phyloP scores from a whole-genome alignment of 139 green algal genomes.

The Coelastrella sp. region DNA sequence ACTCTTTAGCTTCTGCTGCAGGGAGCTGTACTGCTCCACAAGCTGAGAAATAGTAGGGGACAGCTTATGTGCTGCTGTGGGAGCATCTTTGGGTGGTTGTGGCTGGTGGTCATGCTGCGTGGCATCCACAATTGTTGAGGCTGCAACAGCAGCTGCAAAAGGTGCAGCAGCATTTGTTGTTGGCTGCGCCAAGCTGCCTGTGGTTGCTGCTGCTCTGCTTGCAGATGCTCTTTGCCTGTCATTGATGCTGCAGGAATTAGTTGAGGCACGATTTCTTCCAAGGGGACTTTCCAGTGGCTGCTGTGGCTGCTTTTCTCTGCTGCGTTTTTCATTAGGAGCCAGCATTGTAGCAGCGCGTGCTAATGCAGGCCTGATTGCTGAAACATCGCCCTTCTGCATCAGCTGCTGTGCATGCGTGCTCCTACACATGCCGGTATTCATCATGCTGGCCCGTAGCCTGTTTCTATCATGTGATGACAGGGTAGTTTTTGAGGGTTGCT shows the following conservation, averaged over 20 bases:
- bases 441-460: too few species aligned
- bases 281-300: too few species aligned
- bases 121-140: background rate
- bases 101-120: background rate
- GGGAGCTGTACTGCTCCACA: background rate
- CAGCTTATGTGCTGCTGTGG: background rate
- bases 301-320: too few species aligned
- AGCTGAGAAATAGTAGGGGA: background rate
- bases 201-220: background rate
- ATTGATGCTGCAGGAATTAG: too few species aligned
- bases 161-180: background rate
- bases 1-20: background rate
- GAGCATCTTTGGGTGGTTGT: background rate
- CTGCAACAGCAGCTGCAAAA: background rate
- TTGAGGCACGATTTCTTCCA: too few species aligned
- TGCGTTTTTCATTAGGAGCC: too few species aligned
- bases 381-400: background rate
- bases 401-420: conserved; percentile 4
- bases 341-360: too few species aligned
- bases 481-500: too few species aligned
- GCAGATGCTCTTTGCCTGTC: too few species aligned
- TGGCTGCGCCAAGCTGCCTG: background rate
- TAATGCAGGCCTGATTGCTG: background rate
- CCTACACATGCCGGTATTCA: background rate
- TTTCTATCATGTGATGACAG: too few species aligned